Evolutionary conservation across 2,329 filamentous ascomycete genomes (phyloP).

Genomic region (Neofusicoccum sp.): DNA sequence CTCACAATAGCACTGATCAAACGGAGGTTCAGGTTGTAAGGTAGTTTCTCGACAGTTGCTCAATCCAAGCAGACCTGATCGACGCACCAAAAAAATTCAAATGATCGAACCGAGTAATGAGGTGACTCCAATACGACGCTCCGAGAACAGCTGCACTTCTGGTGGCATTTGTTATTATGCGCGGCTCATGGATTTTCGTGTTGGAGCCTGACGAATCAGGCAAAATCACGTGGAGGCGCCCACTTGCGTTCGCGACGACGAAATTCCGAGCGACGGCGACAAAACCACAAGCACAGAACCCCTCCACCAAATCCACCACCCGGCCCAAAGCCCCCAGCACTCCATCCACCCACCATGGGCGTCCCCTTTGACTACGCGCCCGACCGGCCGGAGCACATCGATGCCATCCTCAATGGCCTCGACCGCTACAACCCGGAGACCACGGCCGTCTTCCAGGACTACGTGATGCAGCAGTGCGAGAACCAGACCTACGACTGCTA

Average conservation of each 20-base stretch:
- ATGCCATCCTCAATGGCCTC: slow-evolving; percentile 91
- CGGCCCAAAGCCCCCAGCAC: neutral
- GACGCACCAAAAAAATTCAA: no score
- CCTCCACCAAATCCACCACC: slow-evolving; percentile 10
- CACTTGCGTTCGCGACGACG: slow-evolving; percentile 13
- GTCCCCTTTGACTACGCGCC: slow-evolving; percentile 80
- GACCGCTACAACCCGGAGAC: slow-evolving; percentile 99
- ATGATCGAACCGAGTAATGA: no score
- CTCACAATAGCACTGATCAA: no score
- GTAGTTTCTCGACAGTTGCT: no score
- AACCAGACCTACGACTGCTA: slow-evolving; percentile 93
- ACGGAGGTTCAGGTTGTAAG: no score
- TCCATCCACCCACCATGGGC: slow-evolving; percentile 42
- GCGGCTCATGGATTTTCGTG: no score
- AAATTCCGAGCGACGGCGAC: slow-evolving; percentile 11
- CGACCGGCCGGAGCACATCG: slow-evolving; percentile 89
- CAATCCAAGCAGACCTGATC: no score
- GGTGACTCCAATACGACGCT: no score
- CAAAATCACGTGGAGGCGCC: slow-evolving; percentile 10
- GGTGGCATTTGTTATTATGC: no score
- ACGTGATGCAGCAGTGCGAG: slow-evolving; percentile 93
- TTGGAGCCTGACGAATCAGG: no score
- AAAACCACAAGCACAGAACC: slow-evolving; percentile 12
- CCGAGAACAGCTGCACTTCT: no score
- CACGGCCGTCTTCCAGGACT: slow-evolving; percentile 88